These are phyloP conservation scores for Neodidymelliopsis sp. DNA, from an alignment of 2,329 filamentous ascomycete genomes.

Conservation along the genomic window DNA sequence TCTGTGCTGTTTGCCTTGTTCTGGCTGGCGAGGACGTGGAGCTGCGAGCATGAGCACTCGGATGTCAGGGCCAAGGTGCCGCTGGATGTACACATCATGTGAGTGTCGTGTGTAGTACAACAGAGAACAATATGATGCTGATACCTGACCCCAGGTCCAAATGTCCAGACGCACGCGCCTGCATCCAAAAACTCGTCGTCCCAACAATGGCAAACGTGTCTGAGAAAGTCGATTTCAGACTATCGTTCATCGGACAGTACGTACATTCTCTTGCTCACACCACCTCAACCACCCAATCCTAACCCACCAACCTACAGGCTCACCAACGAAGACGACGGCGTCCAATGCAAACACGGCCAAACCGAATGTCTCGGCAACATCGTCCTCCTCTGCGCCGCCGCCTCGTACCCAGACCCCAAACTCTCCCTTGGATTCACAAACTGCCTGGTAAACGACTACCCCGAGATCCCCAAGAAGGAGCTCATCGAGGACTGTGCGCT, in stretches of 20 bases:
- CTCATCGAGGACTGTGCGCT: conserved; percentile 87
- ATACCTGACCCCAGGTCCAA: conserved; percentile 59
- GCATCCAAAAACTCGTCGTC: conserved; percentile 79
- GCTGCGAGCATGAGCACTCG: conserved; percentile 36
- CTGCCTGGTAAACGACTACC: conserved; percentile 81
- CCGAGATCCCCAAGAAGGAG: conserved; percentile 76
- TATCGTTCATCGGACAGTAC: conserved; percentile 88
- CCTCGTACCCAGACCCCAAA: conserved; percentile 84
- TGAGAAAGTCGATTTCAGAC: conserved; percentile 86
- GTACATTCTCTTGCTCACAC: conserved; percentile 31
- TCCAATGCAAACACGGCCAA: conserved; percentile 88
- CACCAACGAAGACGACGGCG: conserved; percentile 77
- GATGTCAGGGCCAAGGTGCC: conserved; percentile 63
- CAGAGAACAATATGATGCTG: background rate
- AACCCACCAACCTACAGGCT: conserved; percentile 52
- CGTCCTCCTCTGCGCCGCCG: conserved; percentile 86
- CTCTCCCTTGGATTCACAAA: conserved; percentile 91
- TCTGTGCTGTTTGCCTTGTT: conserved; percentile 42
- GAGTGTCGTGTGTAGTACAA: conserved; percentile 10
- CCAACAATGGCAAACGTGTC: conserved; percentile 84
- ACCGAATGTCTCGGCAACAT: conserved; percentile 94
- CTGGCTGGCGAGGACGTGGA: conserved; percentile 39
- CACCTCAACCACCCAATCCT: background rate
- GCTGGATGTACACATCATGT: conserved; percentile 93
- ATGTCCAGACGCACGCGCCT: conserved; percentile 89